Evolutionary conservation across 2,329 filamentous ascomycete genomes (phyloP).

Genomic region (Colletotrichum higginsianum): DNA sequence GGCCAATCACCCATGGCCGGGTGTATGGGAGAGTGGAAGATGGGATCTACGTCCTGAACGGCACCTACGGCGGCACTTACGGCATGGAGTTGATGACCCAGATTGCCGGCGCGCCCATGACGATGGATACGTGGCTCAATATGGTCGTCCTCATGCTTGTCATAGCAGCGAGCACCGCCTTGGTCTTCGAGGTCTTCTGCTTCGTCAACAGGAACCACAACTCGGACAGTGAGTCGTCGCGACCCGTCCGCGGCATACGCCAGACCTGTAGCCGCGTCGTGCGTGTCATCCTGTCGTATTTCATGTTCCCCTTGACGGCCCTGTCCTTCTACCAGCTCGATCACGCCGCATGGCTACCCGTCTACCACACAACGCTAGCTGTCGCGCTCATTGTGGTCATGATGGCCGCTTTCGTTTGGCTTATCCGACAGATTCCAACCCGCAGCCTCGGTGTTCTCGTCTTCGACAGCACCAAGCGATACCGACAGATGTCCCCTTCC

Average conservation of each 20-base stretch:
- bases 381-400: slow-evolving; percentile 44
- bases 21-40: slow-evolving; percentile 56
- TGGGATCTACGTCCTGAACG: slow-evolving; percentile 77
- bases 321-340: slow-evolving; percentile 80
- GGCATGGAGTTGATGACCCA: slow-evolving; percentile 79
- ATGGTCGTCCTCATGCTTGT: slow-evolving; percentile 76
- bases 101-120: slow-evolving; percentile 74
- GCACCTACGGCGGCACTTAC: slow-evolving; percentile 67
- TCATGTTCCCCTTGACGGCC: slow-evolving; percentile 79
- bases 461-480: slow-evolving; percentile 73
- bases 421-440: slow-evolving; percentile 45
- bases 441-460: slow-evolving; percentile 51
- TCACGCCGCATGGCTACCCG: slow-evolving; percentile 39
- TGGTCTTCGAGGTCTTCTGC: slow-evolving; percentile 64
- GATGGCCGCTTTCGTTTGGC: slow-evolving; percentile 49
- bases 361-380: slow-evolving; percentile 54
- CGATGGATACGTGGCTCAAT: slow-evolving; percentile 78
- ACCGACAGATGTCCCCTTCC: slow-evolving; percentile 69
- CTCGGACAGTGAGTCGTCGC: slow-evolving; percentile 55
- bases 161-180: slow-evolving; percentile 66
- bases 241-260: slow-evolving; percentile 21
- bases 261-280: slow-evolving; percentile 64
- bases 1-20: slow-evolving; percentile 45
- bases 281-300: slow-evolving; percentile 82
- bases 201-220: slow-evolving; percentile 55